A percentile compares a stretch with the other conserved stretches of the same genome.
phyloP scores from a whole-genome alignment of 2,329 filamentous ascomycete genomes.

The Xylaria sp. region DNA sequence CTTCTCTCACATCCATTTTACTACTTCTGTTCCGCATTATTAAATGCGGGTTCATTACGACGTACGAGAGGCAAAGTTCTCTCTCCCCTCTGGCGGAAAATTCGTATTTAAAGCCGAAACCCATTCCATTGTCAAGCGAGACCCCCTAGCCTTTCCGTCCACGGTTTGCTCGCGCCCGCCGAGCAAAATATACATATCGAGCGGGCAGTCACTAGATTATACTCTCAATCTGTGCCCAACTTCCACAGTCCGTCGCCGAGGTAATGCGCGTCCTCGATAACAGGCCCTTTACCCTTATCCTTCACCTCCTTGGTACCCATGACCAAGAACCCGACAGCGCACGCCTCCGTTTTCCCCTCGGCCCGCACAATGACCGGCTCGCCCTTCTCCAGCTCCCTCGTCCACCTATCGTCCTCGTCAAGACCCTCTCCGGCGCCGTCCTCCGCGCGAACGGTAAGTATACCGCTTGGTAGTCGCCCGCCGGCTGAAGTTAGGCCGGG shows the following conservation, averaged over 20 bases:
- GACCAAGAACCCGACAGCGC: constrained; percentile 85
- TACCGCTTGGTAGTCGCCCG: constrained; percentile 75
- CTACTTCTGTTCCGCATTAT: constrained; percentile 16
- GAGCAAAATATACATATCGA: constrained; percentile 6
- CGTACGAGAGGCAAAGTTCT: constrained; percentile 25
- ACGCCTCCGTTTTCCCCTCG: constrained; percentile 93
- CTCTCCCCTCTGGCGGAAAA: neutral
- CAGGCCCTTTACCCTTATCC: constrained; percentile 91
- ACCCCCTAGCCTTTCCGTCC: neutral
- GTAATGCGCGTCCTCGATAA: constrained; percentile 93
- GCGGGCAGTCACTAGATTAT: constrained; percentile 4
- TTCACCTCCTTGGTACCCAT: constrained; percentile 92
- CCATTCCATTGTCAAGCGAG: neutral
- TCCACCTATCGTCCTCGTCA: constrained; percentile 61
- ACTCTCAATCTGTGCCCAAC: constrained; percentile 54
- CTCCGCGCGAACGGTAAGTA: constrained; percentile 46
- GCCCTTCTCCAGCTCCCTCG: constrained; percentile 78
- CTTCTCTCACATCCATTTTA: neutral
- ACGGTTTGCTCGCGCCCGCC: neutral
- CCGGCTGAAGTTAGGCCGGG: constrained; percentile 88
- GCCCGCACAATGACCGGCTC: constrained; percentile 89
- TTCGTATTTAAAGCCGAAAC: neutral
- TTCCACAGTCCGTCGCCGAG: constrained; percentile 94
- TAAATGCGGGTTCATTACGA: constrained; percentile 24
- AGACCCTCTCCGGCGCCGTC: constrained; percentile 42